phyloP scores from a whole-genome alignment of 2,329 filamentous ascomycete species.

The Microsporum ferrugineum region DNA sequence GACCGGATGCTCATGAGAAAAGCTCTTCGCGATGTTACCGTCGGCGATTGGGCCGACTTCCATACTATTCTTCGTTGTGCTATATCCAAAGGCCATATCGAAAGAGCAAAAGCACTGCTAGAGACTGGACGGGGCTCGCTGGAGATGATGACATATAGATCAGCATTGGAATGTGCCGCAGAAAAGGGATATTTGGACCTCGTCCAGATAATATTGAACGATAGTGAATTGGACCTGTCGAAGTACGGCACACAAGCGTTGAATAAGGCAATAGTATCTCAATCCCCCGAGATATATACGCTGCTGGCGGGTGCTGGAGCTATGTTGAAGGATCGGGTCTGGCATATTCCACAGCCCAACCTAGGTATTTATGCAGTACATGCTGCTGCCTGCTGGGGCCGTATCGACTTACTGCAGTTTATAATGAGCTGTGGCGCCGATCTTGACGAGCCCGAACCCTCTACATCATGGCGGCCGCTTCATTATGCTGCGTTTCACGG shows the following conservation, averaged over 20 bases:
- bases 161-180: background rate
- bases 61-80: slow-evolving; percentile 1
- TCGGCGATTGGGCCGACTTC: background rate
- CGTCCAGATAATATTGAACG: background rate
- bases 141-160: background rate
- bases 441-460: background rate
- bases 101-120: background rate
- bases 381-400: background rate
- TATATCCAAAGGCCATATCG: background rate
- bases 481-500: slow-evolving; percentile 5
- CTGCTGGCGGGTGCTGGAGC: background rate
- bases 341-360: background rate
- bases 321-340: background rate
- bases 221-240: background rate
- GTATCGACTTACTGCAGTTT: slow-evolving; percentile 2
- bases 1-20: background rate
- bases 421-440: background rate
- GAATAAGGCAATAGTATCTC: background rate
- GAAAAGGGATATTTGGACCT: background rate
- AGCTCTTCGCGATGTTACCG: background rate
- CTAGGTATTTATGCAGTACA: background rate
- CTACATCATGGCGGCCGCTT: background rate
- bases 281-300: background rate
- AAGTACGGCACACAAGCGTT: background rate
- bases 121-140: background rate